Evolutionary conservation across 1,284 basidiomycete species (phyloP).

Genomic region (Afroboletus lepidellus): DNA sequence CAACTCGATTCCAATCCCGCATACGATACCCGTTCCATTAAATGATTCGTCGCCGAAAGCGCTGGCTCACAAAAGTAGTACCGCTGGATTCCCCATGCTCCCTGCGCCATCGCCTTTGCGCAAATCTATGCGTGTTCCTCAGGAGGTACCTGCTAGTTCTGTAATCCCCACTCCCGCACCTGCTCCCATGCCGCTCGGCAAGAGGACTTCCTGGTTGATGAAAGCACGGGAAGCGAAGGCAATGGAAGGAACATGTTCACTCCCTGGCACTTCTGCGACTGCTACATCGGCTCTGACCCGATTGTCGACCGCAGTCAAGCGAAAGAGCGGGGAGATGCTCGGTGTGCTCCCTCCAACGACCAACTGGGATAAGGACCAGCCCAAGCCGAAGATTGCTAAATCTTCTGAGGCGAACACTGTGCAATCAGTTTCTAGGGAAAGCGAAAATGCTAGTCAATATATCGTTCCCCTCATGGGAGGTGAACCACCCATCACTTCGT

Average conservation of each 20-base stretch:
- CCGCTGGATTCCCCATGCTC: slow-evolving; percentile 51
- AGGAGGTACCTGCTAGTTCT: slow-evolving; percentile 43
- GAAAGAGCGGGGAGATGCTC: slow-evolving; percentile 65
- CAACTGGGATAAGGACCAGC: slow-evolving; percentile 39
- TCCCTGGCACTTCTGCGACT: slow-evolving; percentile 30
- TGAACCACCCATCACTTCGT: not conserved
- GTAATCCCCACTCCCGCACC: slow-evolving; percentile 42
- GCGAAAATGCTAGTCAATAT: slow-evolving; percentile 4
- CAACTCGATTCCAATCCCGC: slow-evolving; percentile 9
- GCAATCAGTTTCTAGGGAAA: slow-evolving; percentile 30
- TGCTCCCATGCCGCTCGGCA: slow-evolving; percentile 44
- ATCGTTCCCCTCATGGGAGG: slow-evolving; percentile 6
- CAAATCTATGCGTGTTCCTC: slow-evolving; percentile 56
- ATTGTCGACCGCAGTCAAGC: slow-evolving; percentile 42
- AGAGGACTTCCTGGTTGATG: slow-evolving; percentile 75
- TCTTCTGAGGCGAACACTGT: slow-evolving; percentile 36
- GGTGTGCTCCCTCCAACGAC: slow-evolving; percentile 18
- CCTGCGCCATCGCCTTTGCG: slow-evolving; percentile 66
- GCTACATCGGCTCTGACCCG: slow-evolving; percentile 9
- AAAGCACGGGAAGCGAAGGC: slow-evolving; percentile 75
- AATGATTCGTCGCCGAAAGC: slow-evolving; percentile 29
- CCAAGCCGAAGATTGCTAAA: slow-evolving; percentile 51
- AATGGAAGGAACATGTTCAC: slow-evolving; percentile 52
- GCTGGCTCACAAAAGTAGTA: slow-evolving; percentile 35
- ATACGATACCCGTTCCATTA: slow-evolving; percentile 29